A percentile compares a stretch with the other conserved stretches of the same genome.
Conservation (phyloP, 805 yeast genomes). For the Ogataea kodamae region DNA sequence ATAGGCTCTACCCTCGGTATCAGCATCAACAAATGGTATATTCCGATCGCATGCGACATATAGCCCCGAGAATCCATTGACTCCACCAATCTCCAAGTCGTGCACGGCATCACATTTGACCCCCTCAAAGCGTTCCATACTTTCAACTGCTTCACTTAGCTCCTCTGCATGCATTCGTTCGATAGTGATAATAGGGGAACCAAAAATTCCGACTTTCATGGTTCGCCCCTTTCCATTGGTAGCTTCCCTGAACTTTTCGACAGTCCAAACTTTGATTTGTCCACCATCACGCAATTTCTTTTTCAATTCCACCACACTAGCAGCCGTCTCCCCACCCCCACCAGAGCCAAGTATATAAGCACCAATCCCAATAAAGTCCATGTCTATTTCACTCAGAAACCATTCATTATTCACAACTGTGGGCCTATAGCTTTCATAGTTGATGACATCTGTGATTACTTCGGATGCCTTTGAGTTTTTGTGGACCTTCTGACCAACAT, state of each 20-base stretch:
- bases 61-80: conserved; percentile 37
- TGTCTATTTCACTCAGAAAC: conserved; percentile 38
- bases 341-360: conserved; percentile 44
- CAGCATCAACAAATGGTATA: conserved; percentile 35
- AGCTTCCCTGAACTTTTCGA: conserved; percentile 26
- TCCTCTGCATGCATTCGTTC: conserved; percentile 41
- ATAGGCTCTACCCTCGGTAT: conserved; percentile 45
- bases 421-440: conserved; percentile 19
- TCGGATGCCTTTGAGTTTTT: conserved; percentile 10
- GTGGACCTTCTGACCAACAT: conserved; percentile 9
- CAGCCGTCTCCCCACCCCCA: conserved; percentile 44
- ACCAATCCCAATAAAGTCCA: conserved; percentile 42
- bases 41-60: conserved; percentile 18
- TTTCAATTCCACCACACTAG: conserved; percentile 34
- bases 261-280: conserved; percentile 33
- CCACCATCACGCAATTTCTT: conserved; percentile 34
- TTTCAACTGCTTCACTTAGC: conserved; percentile 30
- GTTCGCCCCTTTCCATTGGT: conserved; percentile 30
- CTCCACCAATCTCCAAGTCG: conserved; percentile 42
- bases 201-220: conserved; percentile 39
- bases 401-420: conserved; percentile 29
- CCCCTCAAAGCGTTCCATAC: conserved; percentile 28
- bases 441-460: conserved; percentile 3
- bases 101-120: conserved; percentile 32
- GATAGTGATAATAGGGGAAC: conserved; percentile 42